Evolutionary conservation across 2,329 filamentous ascomycete genomes (phyloP), one percentile per base, ranked within the genome.

Genomic region (Ceratocystis lukuohia): DNA sequence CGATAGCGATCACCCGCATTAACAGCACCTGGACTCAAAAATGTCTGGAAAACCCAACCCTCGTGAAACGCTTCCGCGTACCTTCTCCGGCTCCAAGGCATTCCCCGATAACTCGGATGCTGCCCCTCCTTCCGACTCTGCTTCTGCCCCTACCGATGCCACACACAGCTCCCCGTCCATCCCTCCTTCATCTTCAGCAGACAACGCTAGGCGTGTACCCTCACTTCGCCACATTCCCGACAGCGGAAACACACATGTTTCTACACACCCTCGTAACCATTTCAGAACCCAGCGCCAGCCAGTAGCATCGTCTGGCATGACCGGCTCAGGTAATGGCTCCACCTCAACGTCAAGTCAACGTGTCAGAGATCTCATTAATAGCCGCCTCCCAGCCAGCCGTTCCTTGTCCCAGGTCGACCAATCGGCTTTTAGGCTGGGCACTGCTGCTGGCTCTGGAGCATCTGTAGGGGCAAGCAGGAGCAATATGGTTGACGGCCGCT

Each of bases 31-130:
- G 20, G 22, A 53, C 5, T 20, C 20, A 50, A 46, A 20, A 56
- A 67, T 65, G 63, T 57, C 66, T 33, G 57, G 63, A 33, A 67
- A 67, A 48, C 65, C 63, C 22, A 67, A 48, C 37, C 66, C 63
- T 25, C 62, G 63, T 41, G 66, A 67, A 46, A 62, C 63, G 53
- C 46, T 63, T 17, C 65, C 62, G 28, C 63, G 66, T 25, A 67
- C 66, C 30, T 67, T 63, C 30, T 65, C 62, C 5, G 66, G 66
- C 15, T 57, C 53, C 41, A 64, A 64, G 25, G 28, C 50, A 4
- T 41, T 61, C 6, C 41, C 62, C 15, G 44, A 50, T 12, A 48
- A 63, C 45, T 56, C 56, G 4, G 66, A 67, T 45, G 5, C 61
- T 28, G 0, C 7, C 17, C 46, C 66, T 15, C 53, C 56, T 53